phyloP scores from a whole-genome alignment of 352 stramenopile species.

The Globisporangium rhizosaccharum region DNA sequence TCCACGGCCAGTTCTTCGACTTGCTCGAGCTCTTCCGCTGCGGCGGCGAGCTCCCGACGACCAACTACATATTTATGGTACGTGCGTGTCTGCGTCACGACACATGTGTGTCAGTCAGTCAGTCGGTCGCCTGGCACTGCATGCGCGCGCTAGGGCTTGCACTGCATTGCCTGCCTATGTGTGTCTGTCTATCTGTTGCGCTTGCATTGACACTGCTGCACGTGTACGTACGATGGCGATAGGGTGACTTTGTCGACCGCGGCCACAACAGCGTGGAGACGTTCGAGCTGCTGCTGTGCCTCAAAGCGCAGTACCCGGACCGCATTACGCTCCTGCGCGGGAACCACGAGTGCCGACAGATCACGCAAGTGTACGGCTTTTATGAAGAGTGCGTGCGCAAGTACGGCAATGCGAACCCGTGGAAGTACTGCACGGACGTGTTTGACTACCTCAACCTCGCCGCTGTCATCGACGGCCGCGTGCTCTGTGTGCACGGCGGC shows the following conservation, averaged over 20 bases:
- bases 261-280: conserved; percentile 90
- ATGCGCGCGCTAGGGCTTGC: not conserved
- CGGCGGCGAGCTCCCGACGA: conserved; percentile 77
- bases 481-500: conserved; percentile 94
- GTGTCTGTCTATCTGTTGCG: not conserved
- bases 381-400: conserved; percentile 97
- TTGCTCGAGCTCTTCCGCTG: conserved; percentile 85
- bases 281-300: conserved; percentile 83
- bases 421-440: conserved; percentile 95
- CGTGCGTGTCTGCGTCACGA: conserved; percentile 2
- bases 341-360: conserved; percentile 92
- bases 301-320: conserved; percentile 86
- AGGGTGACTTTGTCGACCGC: conserved; percentile 89
- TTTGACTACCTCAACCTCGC: conserved; percentile 96
- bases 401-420: conserved; percentile 95
- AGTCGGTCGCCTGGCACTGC: not conserved
- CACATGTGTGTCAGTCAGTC: not conserved
- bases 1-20: conserved; percentile 90
- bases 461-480: conserved; percentile 90
- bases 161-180: not conserved
- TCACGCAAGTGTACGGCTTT: conserved; percentile 97
- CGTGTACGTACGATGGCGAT: conserved; percentile 9
- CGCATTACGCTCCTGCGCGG: conserved; percentile 84
- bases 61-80: conserved; percentile 91
- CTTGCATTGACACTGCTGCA: not conserved